Evolutionary conservation across 2,329 filamentous ascomycete genomes (phyloP).

Genomic region (Graphilbum ipis-grandicollis): DNA sequence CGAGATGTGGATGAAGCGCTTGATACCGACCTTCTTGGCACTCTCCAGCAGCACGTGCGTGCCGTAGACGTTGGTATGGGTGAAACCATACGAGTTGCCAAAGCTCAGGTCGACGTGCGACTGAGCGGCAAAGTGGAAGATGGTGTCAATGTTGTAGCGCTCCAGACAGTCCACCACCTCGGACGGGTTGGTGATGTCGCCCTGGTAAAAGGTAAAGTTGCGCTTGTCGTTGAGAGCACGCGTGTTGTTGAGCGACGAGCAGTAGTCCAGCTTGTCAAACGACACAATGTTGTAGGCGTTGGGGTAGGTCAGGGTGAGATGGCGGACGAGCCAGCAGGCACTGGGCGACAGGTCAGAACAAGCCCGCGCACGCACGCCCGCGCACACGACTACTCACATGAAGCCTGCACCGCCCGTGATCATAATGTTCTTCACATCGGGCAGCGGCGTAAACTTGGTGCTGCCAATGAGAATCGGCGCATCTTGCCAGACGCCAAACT

Average conservation of each 20-base stretch:
- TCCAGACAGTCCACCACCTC: slow-evolving; percentile 57
- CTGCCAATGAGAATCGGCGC: slow-evolving; percentile 53
- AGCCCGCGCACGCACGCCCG: background rate
- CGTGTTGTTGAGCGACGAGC: slow-evolving; percentile 65
- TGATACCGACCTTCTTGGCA: slow-evolving; percentile 52
- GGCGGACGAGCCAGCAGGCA: slow-evolving; percentile 68
- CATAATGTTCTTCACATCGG: slow-evolving; percentile 63
- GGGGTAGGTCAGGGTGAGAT: slow-evolving; percentile 58
- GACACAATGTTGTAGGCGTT: slow-evolving; percentile 62
- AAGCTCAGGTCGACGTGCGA: slow-evolving; percentile 73
- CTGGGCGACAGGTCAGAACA: no score
- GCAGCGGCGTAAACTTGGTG: slow-evolving; percentile 51
- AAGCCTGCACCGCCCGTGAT: slow-evolving; percentile 73
- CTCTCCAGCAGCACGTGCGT: slow-evolving; percentile 72
- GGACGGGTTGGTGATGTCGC: slow-evolving; percentile 55
- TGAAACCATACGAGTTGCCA: slow-evolving; percentile 67
- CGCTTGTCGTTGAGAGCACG: slow-evolving; percentile 44
- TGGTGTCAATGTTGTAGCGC: slow-evolving; percentile 56
- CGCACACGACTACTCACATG: slow-evolving; percentile 39
- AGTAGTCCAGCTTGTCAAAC: slow-evolving; percentile 76
- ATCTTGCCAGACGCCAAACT: slow-evolving; percentile 51
- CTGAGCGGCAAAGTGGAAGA: slow-evolving; percentile 76
- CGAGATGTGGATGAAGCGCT: slow-evolving; percentile 64
- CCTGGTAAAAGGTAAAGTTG: slow-evolving; percentile 68
- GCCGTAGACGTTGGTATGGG: slow-evolving; percentile 65